These are phyloP conservation scores for Colletotrichum sp. DNA, from an alignment of 2,329 filamentous ascomycete species.

Conservation along the genomic window DNA sequence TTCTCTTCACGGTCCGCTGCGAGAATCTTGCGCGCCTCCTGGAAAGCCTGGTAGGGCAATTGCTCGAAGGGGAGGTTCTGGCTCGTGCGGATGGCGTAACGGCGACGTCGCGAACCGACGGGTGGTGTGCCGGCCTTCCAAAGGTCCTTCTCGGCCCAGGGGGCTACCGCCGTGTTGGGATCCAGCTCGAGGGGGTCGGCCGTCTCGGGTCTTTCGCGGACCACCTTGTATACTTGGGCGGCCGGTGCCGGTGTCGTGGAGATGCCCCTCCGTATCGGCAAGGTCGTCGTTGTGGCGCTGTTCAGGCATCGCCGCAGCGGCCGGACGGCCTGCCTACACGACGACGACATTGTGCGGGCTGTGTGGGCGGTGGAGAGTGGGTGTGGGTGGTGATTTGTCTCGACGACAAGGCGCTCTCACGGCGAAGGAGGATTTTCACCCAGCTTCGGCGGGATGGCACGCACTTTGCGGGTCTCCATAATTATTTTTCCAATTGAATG, in stretches of 20 bases:
- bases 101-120: constrained; percentile 84
- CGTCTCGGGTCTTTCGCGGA: constrained; percentile 21
- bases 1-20: constrained; percentile 83
- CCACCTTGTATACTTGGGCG: constrained; percentile 29
- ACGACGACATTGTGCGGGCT: constrained; percentile 52
- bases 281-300: constrained; percentile 37
- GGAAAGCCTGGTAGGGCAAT: constrained; percentile 96
- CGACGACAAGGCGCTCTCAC: neutral
- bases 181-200: constrained; percentile 55
- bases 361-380: neutral
- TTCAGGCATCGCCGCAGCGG: constrained; percentile 61
- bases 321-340: constrained; percentile 62
- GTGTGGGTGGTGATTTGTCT: neutral
- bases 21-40: constrained; percentile 88
- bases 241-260: constrained; percentile 38
- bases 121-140: constrained; percentile 72
- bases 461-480: constrained; percentile 17
- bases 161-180: constrained; percentile 71
- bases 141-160: constrained; percentile 69
- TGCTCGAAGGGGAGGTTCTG: constrained; percentile 85
- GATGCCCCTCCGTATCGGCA: constrained; percentile 27
- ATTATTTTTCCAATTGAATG: constrained; percentile 19
- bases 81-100: constrained; percentile 70
- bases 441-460: constrained; percentile 8
- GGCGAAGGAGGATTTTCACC: constrained; percentile 5